These are phyloP conservation scores for Saturnispora galanensis DNA, from an alignment of 805 yeast genomes.

Conservation along the genomic window DNA sequence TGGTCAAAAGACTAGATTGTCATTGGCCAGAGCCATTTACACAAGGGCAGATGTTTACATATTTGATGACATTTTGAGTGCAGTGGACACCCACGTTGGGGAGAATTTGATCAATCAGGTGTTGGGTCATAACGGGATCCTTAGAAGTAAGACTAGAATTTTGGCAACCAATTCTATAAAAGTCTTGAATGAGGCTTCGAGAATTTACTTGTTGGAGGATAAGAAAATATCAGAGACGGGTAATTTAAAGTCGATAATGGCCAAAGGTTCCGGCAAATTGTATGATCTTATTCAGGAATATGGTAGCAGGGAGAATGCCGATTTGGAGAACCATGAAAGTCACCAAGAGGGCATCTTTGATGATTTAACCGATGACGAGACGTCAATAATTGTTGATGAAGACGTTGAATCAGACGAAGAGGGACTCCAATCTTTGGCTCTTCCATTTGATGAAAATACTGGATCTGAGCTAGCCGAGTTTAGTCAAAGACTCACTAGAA, in stretches of 20 bases:
- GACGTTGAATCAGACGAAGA: constrained; percentile 9
- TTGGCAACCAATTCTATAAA: constrained; percentile 50
- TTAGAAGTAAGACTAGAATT: constrained; percentile 42
- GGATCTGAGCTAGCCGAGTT: constrained; percentile 15
- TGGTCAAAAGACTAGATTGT: constrained; percentile 93
- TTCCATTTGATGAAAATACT: constrained; percentile 11
- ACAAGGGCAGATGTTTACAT: constrained; percentile 86
- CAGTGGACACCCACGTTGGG: constrained; percentile 96
- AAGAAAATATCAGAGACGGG: constrained; percentile 49
- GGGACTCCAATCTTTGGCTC: constrained; percentile 12
- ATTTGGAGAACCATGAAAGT: neutral
- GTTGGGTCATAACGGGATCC: constrained; percentile 36
- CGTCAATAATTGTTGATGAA: constrained; percentile 3
- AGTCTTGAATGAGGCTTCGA: constrained; percentile 48
- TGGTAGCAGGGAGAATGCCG: constrained; percentile 18
- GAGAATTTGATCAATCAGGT: constrained; percentile 63
- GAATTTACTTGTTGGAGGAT: constrained; percentile 47
- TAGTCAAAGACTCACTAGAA: constrained; percentile 7
- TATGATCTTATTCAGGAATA: constrained; percentile 31
- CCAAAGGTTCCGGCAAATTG: constrained; percentile 18
- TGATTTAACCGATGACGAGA: constrained; percentile 3
- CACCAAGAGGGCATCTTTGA: neutral
- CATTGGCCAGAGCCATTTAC: constrained; percentile 92
- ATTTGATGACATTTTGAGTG: constrained; percentile 87
- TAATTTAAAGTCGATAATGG: constrained; percentile 33